A percentile compares a stretch with the other conserved stretches of the same genome.
Conservation (phyloP, 768 basidiomycete species). For the Sporobolomyces pararoseus region DNA sequence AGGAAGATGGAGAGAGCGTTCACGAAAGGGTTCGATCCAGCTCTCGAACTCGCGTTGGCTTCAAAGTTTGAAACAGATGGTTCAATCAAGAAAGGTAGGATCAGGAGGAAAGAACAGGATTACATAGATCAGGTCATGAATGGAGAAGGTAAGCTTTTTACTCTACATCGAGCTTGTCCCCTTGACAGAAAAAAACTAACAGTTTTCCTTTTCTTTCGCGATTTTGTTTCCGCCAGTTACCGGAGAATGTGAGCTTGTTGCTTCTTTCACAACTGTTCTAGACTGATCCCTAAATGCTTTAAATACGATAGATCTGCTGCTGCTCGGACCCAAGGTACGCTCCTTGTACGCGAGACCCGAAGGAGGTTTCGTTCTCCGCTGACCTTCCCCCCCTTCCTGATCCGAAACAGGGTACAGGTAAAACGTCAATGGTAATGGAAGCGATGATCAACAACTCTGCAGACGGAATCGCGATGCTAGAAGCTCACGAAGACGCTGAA, state of each 20-base stretch:
- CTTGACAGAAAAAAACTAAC: no score
- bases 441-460: slow-evolving; percentile 39
- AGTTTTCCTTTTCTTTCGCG: no score
- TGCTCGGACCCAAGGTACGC: slow-evolving; percentile 31
- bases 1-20: slow-evolving; percentile 79
- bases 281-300: not conserved
- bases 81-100: slow-evolving; percentile 58
- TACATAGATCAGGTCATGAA: slow-evolving; percentile 72
- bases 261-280: not conserved
- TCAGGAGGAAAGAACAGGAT: slow-evolving; percentile 71
- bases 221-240: slow-evolving; percentile 5
- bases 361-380: no score
- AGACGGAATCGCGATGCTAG: slow-evolving; percentile 63
- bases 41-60: slow-evolving; percentile 65
- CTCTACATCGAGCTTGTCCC: no score
- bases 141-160: slow-evolving; percentile 52
- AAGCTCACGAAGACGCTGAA: slow-evolving; percentile 80
- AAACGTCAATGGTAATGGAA: slow-evolving; percentile 14
- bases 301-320: slow-evolving; percentile 21
- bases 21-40: slow-evolving; percentile 69
- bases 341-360: no score
- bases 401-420: slow-evolving; percentile 22
- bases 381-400: no score
- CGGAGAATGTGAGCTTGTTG: slow-evolving; percentile 26
- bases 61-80: slow-evolving; percentile 51